Base-by-base conservation (phyloP, 2,329 filamentous ascomycete species). In the Celoporthe dispersa region DNA sequence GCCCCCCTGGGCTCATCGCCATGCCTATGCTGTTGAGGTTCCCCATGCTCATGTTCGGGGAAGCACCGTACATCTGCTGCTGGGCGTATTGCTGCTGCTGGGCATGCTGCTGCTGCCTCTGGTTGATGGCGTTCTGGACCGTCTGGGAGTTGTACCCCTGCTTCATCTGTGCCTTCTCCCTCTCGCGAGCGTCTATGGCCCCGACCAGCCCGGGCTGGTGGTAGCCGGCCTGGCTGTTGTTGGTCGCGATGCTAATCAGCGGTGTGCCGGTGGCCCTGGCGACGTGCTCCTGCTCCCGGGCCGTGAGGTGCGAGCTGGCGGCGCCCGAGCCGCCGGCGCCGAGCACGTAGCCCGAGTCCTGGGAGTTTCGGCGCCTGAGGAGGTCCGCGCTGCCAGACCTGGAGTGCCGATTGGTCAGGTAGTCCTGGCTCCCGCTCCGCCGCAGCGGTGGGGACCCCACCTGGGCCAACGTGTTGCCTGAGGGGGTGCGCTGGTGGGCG, bases 211-310 rank as follows among this genome's bases (percentile, higher is more conserved):
- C 91, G 31, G 82, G 82, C 41, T 86, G 78, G 12, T 83, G 82
- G 59, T 82, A 80, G 71, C 68, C 68, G 16, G 85, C 86, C 72
- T 83, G 83, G 65, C 84, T 84, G 64, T 68, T 72, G 64, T 68
- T 72, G 11, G 86, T 86, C 5, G 86, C 87, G 77, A 97, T 83
- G 70, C 87, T 89, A 75, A 97, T 87, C 64, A 97, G 83, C 0
- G 94, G 92, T 0, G 89, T 90, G 0, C 92, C 92, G 0, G 94
- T 97, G 74, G 93, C 85, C 51, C 92, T 89, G 12, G 94, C 92
- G n/a, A 97, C 87, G 74, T 97, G 91, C 80, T 97, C 93, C 78
- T 97, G 94, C 79, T 97, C 94, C 22, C 92, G 89, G 25, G 94
- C 94, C 28, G 92, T 94, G n/a, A 97, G 84, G 69, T 91, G 87